Percentiles rank a stretch among this genome's conserved stretches.
Conservation (phyloP, 441 rosid species). For the Gossypium laxum region DNA sequence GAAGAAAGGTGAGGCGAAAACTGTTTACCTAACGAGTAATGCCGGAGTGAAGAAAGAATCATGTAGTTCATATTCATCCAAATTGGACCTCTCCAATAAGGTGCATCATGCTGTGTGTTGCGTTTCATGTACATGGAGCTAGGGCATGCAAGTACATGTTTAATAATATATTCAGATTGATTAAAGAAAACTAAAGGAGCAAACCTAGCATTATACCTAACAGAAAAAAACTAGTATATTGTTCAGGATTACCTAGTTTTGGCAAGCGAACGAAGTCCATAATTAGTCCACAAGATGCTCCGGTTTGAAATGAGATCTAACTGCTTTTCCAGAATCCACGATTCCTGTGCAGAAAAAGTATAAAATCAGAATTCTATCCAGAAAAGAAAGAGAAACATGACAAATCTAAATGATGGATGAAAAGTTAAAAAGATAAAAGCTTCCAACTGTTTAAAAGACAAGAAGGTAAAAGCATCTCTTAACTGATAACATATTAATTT, state of each 20-base stretch:
- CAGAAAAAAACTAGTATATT: neutral
- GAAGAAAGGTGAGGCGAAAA: neutral
- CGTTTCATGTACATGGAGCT: constrained; percentile 90
- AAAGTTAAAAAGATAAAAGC: neutral
- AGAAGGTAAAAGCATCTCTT: neutral
- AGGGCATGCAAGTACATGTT: constrained; percentile 13
- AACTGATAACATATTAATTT: constrained; percentile 1
- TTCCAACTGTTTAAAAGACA: neutral
- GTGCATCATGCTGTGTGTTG: constrained; percentile 89
- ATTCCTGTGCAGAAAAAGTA: constrained; percentile 38
- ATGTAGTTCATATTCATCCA: constrained; percentile 96
- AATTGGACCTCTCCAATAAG: constrained; percentile 97
- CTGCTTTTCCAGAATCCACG: constrained; percentile 85
- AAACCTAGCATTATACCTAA: neutral
- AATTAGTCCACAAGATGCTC: constrained; percentile 68
- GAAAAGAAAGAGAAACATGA: neutral
- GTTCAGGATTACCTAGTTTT: constrained; percentile 54
- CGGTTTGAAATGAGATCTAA: constrained; percentile 70
- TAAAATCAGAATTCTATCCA: neutral
- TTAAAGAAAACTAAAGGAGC: neutral
- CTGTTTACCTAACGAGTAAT: constrained; percentile 64
- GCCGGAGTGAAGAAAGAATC: constrained; percentile 77
- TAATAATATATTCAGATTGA: neutral
- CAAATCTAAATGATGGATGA: constrained; percentile 2
- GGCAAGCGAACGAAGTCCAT: constrained; percentile 85